These are phyloP conservation scores for Sporisorium scitamineum DNA, from an alignment of 1,284 basidiomycete species.

Conservation along the genomic window DNA sequence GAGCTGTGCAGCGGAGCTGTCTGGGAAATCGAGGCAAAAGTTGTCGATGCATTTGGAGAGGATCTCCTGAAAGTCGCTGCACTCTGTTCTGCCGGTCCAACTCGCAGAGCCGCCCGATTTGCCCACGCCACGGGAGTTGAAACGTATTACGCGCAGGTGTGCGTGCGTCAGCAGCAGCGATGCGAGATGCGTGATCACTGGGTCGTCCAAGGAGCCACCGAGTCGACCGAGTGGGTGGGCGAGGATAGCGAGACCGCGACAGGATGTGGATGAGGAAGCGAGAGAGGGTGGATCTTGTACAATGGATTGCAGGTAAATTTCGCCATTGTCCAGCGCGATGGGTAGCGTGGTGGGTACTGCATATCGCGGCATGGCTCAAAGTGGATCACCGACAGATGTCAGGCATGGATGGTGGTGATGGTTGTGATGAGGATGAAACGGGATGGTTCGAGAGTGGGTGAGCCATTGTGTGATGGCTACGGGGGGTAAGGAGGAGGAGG, in stretches of 20 bases:
- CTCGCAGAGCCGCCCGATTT: constrained; percentile 35
- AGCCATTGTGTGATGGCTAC: not conserved
- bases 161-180: constrained; percentile 23
- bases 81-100: constrained; percentile 50
- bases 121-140: constrained; percentile 55
- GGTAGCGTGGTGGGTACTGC: constrained; percentile 25
- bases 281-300: constrained; percentile 32
- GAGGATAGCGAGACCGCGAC: constrained; percentile 37
- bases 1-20: constrained; percentile 11
- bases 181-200: constrained; percentile 37
- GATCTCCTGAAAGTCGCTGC: constrained; percentile 46
- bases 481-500: not conserved
- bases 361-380: constrained; percentile 33
- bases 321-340: constrained; percentile 31
- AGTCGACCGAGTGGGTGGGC: constrained; percentile 46
- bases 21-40: constrained; percentile 35
- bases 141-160: constrained; percentile 38
- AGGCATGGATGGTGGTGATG: not conserved
- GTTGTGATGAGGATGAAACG: not conserved
- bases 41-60: constrained; percentile 32
- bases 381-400: not conserved
- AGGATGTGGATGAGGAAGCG: constrained; percentile 12
- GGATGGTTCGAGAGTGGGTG: constrained; percentile 1
- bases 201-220: constrained; percentile 51
- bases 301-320: constrained; percentile 37